Percentiles rank a stretch among this genome's conserved stretches.
phyloP scores from a whole-genome alignment of 371 early-diverging fungal genomes.

The Haplosporangium sp. region DNA sequence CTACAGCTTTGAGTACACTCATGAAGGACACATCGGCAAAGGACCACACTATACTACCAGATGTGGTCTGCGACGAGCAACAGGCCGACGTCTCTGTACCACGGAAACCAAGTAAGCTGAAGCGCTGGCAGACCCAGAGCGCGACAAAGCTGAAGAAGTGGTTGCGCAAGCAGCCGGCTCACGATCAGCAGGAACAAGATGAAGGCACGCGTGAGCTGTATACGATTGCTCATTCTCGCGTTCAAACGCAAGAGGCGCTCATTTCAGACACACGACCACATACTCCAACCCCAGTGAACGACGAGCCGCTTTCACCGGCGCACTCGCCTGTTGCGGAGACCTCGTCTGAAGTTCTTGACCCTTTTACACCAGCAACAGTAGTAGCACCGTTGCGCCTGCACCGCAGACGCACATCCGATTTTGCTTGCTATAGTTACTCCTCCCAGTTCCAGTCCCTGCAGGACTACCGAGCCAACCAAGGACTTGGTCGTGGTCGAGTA shows the following conservation, averaged over 20 bases:
- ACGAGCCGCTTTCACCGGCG: too few relatives aligned
- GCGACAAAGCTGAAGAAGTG: conserved; percentile 28
- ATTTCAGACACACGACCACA: too few relatives aligned
- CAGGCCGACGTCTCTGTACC: not conserved
- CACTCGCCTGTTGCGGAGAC: too few relatives aligned
- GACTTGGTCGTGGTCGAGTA: not conserved
- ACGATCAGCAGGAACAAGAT: not conserved
- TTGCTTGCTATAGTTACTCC: not conserved
- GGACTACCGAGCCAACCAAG: conserved; percentile 1
- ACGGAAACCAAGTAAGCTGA: conserved; percentile 10
- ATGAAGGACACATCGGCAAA: too few relatives aligned
- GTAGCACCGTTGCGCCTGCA: not conserved
- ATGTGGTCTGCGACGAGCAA: not conserved
- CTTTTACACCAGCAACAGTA: too few relatives aligned
- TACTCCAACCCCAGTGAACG: too few relatives aligned
- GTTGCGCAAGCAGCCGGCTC: conserved; percentile 5
- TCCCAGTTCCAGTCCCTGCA: conserved; percentile 1
- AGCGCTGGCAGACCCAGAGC: conserved; percentile 23
- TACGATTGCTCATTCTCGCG: not conserved
- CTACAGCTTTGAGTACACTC: not conserved
- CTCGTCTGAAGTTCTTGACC: too few relatives aligned
- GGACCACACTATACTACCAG: too few relatives aligned
- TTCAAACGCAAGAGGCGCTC: not conserved
- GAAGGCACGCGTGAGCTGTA: not conserved
- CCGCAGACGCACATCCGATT: not conserved